These are phyloP conservation scores for Borovskyia barvae DNA, from an alignment of 208 protist species.

Conservation along the genomic window DNA sequence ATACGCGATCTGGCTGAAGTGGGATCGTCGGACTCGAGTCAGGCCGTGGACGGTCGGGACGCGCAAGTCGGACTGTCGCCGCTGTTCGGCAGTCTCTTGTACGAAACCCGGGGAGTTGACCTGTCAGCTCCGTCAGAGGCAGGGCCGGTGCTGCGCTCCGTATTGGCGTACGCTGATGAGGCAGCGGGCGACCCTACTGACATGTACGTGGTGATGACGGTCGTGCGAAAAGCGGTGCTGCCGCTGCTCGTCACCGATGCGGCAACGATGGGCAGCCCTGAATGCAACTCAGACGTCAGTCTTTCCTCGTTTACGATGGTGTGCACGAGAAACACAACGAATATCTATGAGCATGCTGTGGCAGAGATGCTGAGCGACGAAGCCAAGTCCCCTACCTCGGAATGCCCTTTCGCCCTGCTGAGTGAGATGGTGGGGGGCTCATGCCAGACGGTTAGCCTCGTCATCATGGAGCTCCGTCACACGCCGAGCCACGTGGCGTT, in stretches of 20 bases:
- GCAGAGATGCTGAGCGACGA: conserved; percentile 13
- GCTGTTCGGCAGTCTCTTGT: conserved; percentile 35
- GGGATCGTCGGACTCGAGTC: background rate
- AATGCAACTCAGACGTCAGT: conserved; percentile 28
- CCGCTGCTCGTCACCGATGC: conserved; percentile 3
- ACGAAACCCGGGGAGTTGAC: conserved; percentile 28
- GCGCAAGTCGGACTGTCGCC: conserved; percentile 29
- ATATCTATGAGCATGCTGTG: conserved; percentile 21
- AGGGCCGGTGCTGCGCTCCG: conserved; percentile 19
- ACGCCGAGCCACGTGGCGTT: conserved; percentile 1
- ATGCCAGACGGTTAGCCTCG: conserved; percentile 24
- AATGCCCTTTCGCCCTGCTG: conserved; percentile 33
- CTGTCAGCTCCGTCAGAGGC: conserved; percentile 10
- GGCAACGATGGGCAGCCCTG: background rate
- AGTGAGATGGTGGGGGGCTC: conserved; percentile 27
- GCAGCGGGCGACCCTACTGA: conserved; percentile 1
- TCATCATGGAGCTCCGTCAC: conserved; percentile 17
- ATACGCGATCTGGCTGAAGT: conserved; percentile 29
- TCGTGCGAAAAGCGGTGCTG: conserved; percentile 27
- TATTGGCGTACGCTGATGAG: conserved; percentile 31
- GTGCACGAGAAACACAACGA: conserved; percentile 24
- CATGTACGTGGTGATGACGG: conserved; percentile 29
- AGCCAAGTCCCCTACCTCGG: background rate
- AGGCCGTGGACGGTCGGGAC: conserved; percentile 4
- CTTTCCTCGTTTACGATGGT: conserved; percentile 45